These are phyloP conservation scores for Colletotrichum lini DNA, from an alignment of 2,329 filamentous ascomycete genomes.

Conservation along the genomic window DNA sequence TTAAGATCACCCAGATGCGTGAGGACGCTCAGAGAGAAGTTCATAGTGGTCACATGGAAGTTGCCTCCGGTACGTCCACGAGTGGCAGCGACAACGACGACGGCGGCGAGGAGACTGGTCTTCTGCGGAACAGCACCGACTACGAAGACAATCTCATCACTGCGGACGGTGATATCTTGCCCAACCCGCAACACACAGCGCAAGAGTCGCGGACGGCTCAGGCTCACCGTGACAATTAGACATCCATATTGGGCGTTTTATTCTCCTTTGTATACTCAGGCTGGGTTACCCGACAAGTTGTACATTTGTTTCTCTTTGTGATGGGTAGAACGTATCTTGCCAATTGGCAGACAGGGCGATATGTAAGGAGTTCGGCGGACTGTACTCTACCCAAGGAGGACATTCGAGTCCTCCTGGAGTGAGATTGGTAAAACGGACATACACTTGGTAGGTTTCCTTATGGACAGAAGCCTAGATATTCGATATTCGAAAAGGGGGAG, in stretches of 20 bases:
- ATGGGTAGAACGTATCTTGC: neutral
- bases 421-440: neutral
- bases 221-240: slow-evolving; percentile 42
- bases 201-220: slow-evolving; percentile 40
- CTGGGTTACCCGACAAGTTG: neutral
- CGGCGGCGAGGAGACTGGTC: slow-evolving; percentile 61
- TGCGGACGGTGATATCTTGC: slow-evolving; percentile 57
- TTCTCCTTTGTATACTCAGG: slow-evolving; percentile 38
- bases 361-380: slow-evolving; percentile 32
- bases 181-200: slow-evolving; percentile 50
- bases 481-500: slow-evolving; percentile 1
- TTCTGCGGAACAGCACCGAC: slow-evolving; percentile 59
- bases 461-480: neutral
- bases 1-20: slow-evolving; percentile 93
- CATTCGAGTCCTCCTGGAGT: neutral
- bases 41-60: slow-evolving; percentile 57
- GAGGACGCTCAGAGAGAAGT: slow-evolving; percentile 75
- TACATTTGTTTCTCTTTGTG: neutral
- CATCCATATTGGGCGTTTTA: slow-evolving; percentile 32
- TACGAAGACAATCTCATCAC: slow-evolving; percentile 56
- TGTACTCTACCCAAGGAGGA: neutral
- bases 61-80: slow-evolving; percentile 53
- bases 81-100: slow-evolving; percentile 60
- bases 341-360: slow-evolving; percentile 15
- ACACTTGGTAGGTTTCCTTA: neutral